These are phyloP conservation scores for Sparassis latifolia DNA, from an alignment of 1,284 basidiomycete genomes.

Conservation along the genomic window DNA sequence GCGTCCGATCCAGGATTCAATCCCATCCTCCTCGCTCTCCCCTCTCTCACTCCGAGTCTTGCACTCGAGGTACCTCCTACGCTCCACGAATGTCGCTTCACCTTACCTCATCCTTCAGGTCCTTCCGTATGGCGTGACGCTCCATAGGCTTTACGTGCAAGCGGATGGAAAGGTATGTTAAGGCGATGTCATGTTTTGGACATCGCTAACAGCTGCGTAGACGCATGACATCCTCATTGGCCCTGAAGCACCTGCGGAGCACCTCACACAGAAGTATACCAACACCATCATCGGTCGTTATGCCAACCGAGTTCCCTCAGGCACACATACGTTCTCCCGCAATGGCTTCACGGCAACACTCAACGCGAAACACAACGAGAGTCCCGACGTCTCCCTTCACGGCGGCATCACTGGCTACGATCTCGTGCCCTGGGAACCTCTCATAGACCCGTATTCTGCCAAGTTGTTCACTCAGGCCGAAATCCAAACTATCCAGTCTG, in stretches of 20 bases:
- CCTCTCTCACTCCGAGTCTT: conserved; percentile 48
- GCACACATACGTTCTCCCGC: conserved; percentile 44
- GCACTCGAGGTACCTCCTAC: conserved; percentile 43
- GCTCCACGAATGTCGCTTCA: conserved; percentile 2
- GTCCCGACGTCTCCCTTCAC: conserved; percentile 59
- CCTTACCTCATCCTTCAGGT: conserved; percentile 32
- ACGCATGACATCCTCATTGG: conserved; percentile 72
- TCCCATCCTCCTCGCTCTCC: conserved; percentile 47
- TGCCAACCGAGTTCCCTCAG: conserved; percentile 62
- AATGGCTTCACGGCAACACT: conserved; percentile 46
- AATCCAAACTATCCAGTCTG: conserved; percentile 32
- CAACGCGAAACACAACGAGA: conserved; percentile 40
- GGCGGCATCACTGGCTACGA: conserved; percentile 66
- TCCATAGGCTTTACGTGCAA: conserved; percentile 60
- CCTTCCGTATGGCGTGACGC: conserved; percentile 58
- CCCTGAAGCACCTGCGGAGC: conserved; percentile 55
- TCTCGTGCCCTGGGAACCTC: conserved; percentile 41
- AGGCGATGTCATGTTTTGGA: conserved; percentile 2
- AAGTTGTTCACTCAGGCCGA: conserved; percentile 55
- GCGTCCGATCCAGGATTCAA: conserved; percentile 31
- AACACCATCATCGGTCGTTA: conserved; percentile 71
- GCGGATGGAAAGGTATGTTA: conserved; percentile 50
- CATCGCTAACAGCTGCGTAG: conserved; percentile 26
- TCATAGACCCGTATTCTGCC: conserved; percentile 35
- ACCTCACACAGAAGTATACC: conserved; percentile 56